Base-by-base conservation (phyloP, 805 yeast genomes). In the Candida dajiaensis region DNA sequence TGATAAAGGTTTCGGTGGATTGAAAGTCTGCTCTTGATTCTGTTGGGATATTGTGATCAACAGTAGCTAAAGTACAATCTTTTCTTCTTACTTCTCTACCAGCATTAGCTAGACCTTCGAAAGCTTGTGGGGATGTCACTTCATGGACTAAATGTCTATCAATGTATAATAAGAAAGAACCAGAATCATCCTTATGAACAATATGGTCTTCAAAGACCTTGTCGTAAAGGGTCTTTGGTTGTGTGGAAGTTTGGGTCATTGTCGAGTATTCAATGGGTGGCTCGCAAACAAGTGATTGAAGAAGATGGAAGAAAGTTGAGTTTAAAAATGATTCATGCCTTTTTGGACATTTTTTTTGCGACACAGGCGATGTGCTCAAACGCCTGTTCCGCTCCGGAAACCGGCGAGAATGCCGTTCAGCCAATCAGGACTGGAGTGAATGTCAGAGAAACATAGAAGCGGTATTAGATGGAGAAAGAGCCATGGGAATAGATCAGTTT, bases 101-200 rank as follows among this genome's bases (percentile, higher is more conserved):
- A 15, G 97, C 96, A 61, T 81, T 85, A 53, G 75, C 78, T 59
- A 94, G 77, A 43, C 99, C 99, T 71, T 94, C 99, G 63, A 94
- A 94, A 11, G 99, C 99, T 70, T 94, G 99, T 31, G 99, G 99
- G 25, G 98, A 92, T 2, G 99, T 94, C 44, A 94, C 99, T 71
- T 94, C 99, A 68, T 94, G 99, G 43, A 94, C 96, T 56, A 94
- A 75, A 68, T 94, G 99, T 70, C 99, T 87, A 70, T 94, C 99
- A 50, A 94, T 92, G 69, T 88, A 94, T 50, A 94, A 69, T 52
- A 94, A 74, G 63, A 78, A 84, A 19, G 97, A 89, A 23, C 95
- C 95, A 31, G 88, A 79, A 45, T 87, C 92, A 57, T 89, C 96
- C 62, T 80, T 74, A 70, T 89, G 90, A 55, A 94, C 99, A 48